Base-by-base conservation (phyloP, 1,284 basidiomycete genomes). In the Boletellus dicymbophilus region DNA sequence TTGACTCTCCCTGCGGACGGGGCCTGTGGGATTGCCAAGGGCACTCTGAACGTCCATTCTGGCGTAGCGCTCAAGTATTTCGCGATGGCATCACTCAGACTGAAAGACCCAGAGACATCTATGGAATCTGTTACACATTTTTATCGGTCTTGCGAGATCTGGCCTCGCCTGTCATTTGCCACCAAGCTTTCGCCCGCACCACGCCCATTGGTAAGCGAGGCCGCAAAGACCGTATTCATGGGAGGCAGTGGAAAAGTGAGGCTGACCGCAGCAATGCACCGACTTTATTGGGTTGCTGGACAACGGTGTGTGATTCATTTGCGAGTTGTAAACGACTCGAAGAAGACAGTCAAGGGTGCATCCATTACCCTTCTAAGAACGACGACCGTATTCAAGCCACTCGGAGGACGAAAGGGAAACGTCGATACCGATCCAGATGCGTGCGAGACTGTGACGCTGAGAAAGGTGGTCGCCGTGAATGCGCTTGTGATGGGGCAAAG, bases 81-180 rank as follows among this genome's bases (percentile, higher is more conserved):
- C 48, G 85, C 85, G 3, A 90, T 96, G 69, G 83, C 81, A 83
- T 91, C 67, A 50, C 85, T 79, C 26, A 66, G 50, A 70, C 81
- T 97, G 45, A 90, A 90, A 66, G 85, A 92, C 49, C 67, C 81
- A 3, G 70, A 74, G 34, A 78, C 81, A 23, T 72, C 71, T 37
- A 78, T 80, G 61, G 78, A 84, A 9, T 93, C 91, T 6, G 89
- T 97, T 41, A 90, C 94, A 1, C 95, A 98, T 68, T 96, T 97
- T 66, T 97, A 96, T 69, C 85, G 95, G 3, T 77, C 87, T 33
- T 86, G 93, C 61, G 83, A 88, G 46, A 73, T 97, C 26, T 93
- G 88, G 79, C 94, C 95, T 1, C 85, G 85, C 46, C 72, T 95
- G 23, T 81, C 92, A 54, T 84, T 89, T 1, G 72, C 80, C 6